A percentile compares a stretch with the other conserved stretches of the same genome.
phyloP scores from a whole-genome alignment of 1,139 yeast genomes.

The Spathaspora sp. region DNA sequence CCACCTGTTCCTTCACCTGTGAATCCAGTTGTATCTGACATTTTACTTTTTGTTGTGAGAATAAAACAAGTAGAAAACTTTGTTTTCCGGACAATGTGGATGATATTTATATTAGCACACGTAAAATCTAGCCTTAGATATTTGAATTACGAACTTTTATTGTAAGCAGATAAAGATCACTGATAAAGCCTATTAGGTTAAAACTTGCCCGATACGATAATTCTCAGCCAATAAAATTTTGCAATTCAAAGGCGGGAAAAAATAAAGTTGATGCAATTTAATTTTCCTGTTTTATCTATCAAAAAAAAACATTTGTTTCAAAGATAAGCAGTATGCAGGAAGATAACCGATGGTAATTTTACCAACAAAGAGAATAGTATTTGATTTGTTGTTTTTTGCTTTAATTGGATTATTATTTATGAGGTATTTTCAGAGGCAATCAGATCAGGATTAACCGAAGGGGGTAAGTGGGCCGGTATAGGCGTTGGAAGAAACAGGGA shows the following conservation, averaged over 20 bases:
- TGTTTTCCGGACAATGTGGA: not conserved
- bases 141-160: not conserved
- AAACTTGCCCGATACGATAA: not conserved
- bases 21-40: conserved; percentile 23
- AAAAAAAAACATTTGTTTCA: not conserved
- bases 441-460: too few species aligned
- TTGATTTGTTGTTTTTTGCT: not conserved
- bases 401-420: not conserved
- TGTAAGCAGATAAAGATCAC: not conserved
- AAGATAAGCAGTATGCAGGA: conserved; percentile 16
- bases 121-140: not conserved
- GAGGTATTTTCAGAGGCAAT: not conserved
- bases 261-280: not conserved
- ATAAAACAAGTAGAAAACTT: not conserved
- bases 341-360: conserved; percentile 1
- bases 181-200: not conserved
- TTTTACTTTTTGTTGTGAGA: not conserved
- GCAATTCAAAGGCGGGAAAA: not conserved
- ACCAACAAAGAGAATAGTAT: not conserved
- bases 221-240: conserved; percentile 2
- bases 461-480: not conserved
- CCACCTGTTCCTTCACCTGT: conserved; percentile 75
- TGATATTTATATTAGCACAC: not conserved
- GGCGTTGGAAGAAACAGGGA: too few species aligned
- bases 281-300: not conserved